Evolutionary conservation across 2,329 filamentous ascomycete species (phyloP), one percentile per base, ranked within the genome.

Genomic region (Cryphonectria parasitica): DNA sequence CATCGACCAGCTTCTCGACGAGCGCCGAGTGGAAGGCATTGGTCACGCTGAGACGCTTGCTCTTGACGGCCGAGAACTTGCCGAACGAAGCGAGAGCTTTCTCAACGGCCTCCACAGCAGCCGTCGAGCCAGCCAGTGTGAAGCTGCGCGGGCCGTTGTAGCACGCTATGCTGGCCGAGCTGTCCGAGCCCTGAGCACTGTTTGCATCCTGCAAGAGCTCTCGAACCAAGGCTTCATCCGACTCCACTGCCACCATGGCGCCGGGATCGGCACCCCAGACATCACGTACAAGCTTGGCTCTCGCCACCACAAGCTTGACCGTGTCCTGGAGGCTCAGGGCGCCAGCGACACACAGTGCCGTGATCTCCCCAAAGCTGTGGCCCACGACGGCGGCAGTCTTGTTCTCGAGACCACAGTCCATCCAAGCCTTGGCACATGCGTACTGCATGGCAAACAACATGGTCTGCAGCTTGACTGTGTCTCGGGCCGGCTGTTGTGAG

Each of bases 141-240:
- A 83, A 82, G 70, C 78, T 83, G 3, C 70, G 73, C 0, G 81
- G 81, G 0, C 83, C 82, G 66, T 85, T 86, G 74, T 78, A 83
- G 73, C 85, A 87, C 0, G 86, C 86, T 31, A 88, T 82, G 1
- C 36, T 68, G 15, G 65, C 74, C 8, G 65, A 22, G 13, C 13
- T 4, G 15, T 28, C 56, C 2, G 41, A 43, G 1, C 41, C 41
- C 3, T 11, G 41, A 36, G n/a, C 56, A 22, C 25, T 6, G 56
- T 61, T 36, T 7, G 17, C 28, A 17, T 61, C 13, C 0, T 61
- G 7, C 5, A 61, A 17, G 4, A 19, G 68, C 19, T 69, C 25
- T 7, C 73, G 60, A 0, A 56, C 69, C 11, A 61, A 49, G 34
- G 19, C 15, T 25, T 49, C 17, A 31, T 66, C 68, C 6, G 25